Base-by-base conservation (phyloP, 2,329 filamentous ascomycete genomes). In the Lachnellula subtilissima region DNA sequence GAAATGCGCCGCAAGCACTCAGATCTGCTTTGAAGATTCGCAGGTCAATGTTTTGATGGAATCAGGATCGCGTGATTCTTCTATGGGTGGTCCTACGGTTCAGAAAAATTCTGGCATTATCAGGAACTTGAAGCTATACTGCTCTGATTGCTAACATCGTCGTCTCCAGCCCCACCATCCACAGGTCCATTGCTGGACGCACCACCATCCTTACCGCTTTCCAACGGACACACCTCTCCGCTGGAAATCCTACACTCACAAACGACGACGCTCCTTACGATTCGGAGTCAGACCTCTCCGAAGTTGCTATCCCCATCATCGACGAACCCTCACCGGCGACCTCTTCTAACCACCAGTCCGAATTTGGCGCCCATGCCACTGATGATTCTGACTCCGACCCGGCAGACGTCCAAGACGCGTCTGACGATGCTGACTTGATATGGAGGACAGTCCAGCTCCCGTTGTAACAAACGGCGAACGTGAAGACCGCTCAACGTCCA, bases 201-300 rank as follows among this genome's bases (percentile, higher is more conserved):
- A 76, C 79, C 79, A 74, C 80, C 83, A 70, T 77, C 80, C 67
- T 78, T 84, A 73, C 79, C 82, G 74, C 78, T 84, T 69, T 78
- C 81, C 68, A 89, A 91, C 74, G 87, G 87, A 69, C 81, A 86
- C 72, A 70, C 77, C 66, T 82, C 82, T 69, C 79, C 82, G 65
- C 73, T 75, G 62, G 74, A 77, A 76, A 78, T 64, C 74, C 78
- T 64, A 72, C 58, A 8, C 60, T 65, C 37, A 65, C 63, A 22
- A 67, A 66, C 50, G 66, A 70, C 50, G 76, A 78, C 55, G 71
- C 74, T 58, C 75, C 75, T 47, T 76, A 80, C 59, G 80, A 80
- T 63, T 88, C 81, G 73, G 89, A 91, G 66, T 90, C 85, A 78
- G 89, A 91, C 65, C 79, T 88, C 58, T 91, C 89, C 66, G 88